Conservation (phyloP, 805 yeast genomes). For the Metschnikowia koreensis region DNA sequence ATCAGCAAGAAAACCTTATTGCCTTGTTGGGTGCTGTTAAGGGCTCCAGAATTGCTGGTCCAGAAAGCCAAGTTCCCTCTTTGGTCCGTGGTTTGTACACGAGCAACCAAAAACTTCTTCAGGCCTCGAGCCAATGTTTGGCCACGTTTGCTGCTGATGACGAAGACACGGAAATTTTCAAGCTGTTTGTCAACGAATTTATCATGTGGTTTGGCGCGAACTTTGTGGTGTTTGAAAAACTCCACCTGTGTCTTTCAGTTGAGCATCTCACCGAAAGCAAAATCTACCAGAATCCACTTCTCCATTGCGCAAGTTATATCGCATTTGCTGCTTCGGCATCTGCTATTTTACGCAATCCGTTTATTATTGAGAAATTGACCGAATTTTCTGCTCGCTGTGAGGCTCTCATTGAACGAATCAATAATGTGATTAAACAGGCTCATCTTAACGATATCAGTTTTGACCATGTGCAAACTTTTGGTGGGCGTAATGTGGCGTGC, state of each 20-base stretch:
- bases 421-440: slow-evolving; percentile 14
- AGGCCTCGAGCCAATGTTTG: slow-evolving; percentile 17
- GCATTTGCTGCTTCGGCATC: slow-evolving; percentile 26
- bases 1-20: slow-evolving; percentile 34
- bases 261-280: slow-evolving; percentile 18
- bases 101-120: slow-evolving; percentile 31
- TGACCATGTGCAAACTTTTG: slow-evolving; percentile 33
- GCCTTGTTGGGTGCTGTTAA: slow-evolving; percentile 34
- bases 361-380: slow-evolving; percentile 32
- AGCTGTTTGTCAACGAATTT: slow-evolving; percentile 37
- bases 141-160: slow-evolving; percentile 13
- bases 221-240: slow-evolving; percentile 35
- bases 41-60: slow-evolving; percentile 26
- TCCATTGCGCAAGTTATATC: slow-evolving; percentile 30
- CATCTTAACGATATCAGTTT: slow-evolving; percentile 34
- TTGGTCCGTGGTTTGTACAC: slow-evolving; percentile 42
- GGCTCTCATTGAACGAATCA: slow-evolving; percentile 18
- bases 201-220: slow-evolving; percentile 38
- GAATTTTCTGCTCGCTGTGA: slow-evolving; percentile 16
- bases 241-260: slow-evolving; percentile 19
- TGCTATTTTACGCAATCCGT: slow-evolving; percentile 35
- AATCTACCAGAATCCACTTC: slow-evolving; percentile 30
- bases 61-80: slow-evolving; percentile 26
- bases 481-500: slow-evolving; percentile 33
- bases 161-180: slow-evolving; percentile 26